These are phyloP conservation scores for Arbutus unedo DNA, from an alignment of 148 eudicot genomes.

Conservation along the genomic window DNA sequence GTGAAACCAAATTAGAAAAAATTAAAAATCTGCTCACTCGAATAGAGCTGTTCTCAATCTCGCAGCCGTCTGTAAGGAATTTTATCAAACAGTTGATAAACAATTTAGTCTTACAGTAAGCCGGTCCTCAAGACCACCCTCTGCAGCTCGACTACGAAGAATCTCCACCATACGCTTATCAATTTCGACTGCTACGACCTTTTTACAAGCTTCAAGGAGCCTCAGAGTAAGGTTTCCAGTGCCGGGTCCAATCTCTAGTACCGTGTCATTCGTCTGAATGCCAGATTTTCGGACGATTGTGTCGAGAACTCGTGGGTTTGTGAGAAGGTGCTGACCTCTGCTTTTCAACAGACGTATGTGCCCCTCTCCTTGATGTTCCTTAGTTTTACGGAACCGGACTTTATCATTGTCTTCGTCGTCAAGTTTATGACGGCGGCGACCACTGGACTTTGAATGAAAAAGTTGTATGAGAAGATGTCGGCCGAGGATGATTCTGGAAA, in stretches of 20 bases:
- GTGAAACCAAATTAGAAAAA: slow-evolving; percentile 21
- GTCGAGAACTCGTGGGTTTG: slow-evolving; percentile 66
- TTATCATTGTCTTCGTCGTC: slow-evolving; percentile 27
- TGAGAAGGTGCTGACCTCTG: slow-evolving; percentile 86
- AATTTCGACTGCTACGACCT: slow-evolving; percentile 76
- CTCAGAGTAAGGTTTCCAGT: slow-evolving; percentile 88
- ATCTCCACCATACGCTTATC: slow-evolving; percentile 82
- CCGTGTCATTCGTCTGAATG: slow-evolving; percentile 58
- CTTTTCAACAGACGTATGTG: slow-evolving; percentile 60
- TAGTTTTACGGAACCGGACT: slow-evolving; percentile 5
- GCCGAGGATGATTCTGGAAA: slow-evolving; percentile 1
- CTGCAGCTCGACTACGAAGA: slow-evolving; percentile 57
- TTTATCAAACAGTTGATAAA: slow-evolving; percentile 27
- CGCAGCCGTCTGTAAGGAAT: slow-evolving; percentile 24
- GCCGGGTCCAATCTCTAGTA: slow-evolving; percentile 94
- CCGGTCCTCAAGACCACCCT: slow-evolving; percentile 42
- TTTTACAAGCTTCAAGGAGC: slow-evolving; percentile 71
- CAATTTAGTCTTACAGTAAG: slow-evolving; percentile 51
- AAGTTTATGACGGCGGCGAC: slow-evolving; percentile 7
- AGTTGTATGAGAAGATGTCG: slow-evolving; percentile 4
- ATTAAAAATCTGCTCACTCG: slow-evolving; percentile 7
- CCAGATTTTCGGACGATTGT: slow-evolving; percentile 66
- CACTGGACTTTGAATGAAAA: slow-evolving; percentile 23
- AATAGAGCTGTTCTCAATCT: neutral
- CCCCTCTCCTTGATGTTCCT: slow-evolving; percentile 30